Base-by-base conservation (phyloP, 1,284 basidiomycete species). In the Irpex rosettiformis region DNA sequence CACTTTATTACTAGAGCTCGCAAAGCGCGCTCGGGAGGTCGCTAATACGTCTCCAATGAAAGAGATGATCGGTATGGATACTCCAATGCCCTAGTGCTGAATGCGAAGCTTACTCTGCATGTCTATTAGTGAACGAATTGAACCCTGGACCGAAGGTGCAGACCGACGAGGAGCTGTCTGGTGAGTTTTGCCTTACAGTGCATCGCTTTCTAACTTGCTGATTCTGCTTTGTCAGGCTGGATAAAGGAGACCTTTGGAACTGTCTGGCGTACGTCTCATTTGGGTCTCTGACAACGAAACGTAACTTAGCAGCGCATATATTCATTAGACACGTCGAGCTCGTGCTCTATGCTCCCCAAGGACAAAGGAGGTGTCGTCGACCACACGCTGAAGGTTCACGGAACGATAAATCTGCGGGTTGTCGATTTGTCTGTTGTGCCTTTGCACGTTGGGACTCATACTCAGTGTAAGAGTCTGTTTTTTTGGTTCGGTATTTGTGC, bases 341-440 rank as follows among this genome's bases (percentile, higher is more conserved):
- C 71, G 0, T 71, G 69, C 58, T 69, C 72, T 7, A 70, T 72
- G 70, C 62, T 70, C 5, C 70, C 70, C 5, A 59, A 63, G 45
- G 62, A 62, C 33, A 64, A 64, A 29, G 65, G 64, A 3, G 70
- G 70, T 18, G 70, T 72, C 5, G 70, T 72, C 0, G 68, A 70
- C 55, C 62, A 66, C 5, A 49, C 62, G 22, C 62, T 71, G 37
- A 72, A 68, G 66, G 72, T 68, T 2, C 73, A 76, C 56, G 75
- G 75, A 4, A 75, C 75, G 8, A 64, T 64, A 52, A 76, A 76
- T 57, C 51, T 77, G 13, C 68, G 75, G 5, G 71, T 76, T 18
- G 72, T 70, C 29, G 75, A 75, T 63, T 53, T 72, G 6, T 71
- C 69, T 3, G 64, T 75, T 33, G 54, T 68, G 1, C 70, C 71